Evolutionary conservation across 2,329 filamentous ascomycete genomes (phyloP).

Genomic region (Trichoderma sp.): DNA sequence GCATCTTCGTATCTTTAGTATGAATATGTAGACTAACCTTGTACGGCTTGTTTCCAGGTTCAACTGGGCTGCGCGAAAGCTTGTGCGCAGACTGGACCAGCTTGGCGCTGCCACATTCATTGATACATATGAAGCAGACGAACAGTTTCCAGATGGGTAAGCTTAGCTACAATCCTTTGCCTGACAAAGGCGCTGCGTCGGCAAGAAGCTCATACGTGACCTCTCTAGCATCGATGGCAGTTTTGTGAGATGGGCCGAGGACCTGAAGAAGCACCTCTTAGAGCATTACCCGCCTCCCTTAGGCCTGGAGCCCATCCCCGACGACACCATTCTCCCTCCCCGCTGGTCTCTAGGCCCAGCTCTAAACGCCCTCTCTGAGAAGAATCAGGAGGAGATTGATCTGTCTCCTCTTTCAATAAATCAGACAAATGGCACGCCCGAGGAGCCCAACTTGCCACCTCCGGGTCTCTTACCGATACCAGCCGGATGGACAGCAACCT

Average conservation of each 20-base stretch:
- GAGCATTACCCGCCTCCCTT: conserved; percentile 65
- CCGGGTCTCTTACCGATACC: conserved; percentile 52
- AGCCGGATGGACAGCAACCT: conserved; percentile 50
- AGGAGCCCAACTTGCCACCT: conserved; percentile 29
- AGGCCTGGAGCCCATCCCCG: conserved; percentile 66
- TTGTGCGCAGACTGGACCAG: conserved; percentile 79
- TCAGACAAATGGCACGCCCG: conserved; percentile 20
- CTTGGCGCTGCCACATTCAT: conserved; percentile 77
- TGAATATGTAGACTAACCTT: background rate
- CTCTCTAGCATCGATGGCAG: conserved; percentile 70
- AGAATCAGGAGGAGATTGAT: conserved; percentile 9
- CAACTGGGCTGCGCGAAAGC: conserved; percentile 88
- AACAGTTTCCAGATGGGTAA: conserved; percentile 88
- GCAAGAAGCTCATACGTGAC: background rate
- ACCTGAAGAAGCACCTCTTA: conserved; percentile 64
- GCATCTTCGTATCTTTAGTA: background rate
- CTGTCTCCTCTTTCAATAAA: background rate
- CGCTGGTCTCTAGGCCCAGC: conserved; percentile 51
- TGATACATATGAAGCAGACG: conserved; percentile 81
- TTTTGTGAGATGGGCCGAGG: conserved; percentile 73
- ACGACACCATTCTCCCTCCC: conserved; percentile 70
- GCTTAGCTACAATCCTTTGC: conserved; percentile 26
- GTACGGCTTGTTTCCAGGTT: conserved; percentile 52
- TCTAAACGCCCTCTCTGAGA: conserved; percentile 16
- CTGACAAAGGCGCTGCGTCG: background rate